Evolutionary conservation across 805 yeast genomes (phyloP), one percentile per base, ranked within the genome.

Genomic region (Candida manassasensis): DNA sequence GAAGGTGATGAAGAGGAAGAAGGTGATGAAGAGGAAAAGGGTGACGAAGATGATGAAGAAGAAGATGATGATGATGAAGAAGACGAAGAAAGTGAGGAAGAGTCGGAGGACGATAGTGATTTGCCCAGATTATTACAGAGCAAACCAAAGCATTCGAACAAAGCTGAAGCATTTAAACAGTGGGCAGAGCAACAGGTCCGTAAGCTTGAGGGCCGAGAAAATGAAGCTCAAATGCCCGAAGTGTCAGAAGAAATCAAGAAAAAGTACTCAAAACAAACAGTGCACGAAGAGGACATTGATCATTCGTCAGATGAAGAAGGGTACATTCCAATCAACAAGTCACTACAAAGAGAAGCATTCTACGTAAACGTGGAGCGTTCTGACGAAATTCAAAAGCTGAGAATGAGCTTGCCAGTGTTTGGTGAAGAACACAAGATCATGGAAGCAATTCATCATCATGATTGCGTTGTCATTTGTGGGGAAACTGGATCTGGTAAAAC

Each of bases 401-500:
- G 98, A 43, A 66, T 79, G 61, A 72, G 78, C 35, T 64, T 93
- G 13, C 99, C 99, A 0, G 97, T 93, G 0, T 84, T 76, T 43
- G 81, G 81, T 5, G 95, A 87, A 57, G 99, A 93, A 52, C 95
- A 86, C 55, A 69, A 79, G 37, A 84, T 93, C 33, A 87, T 93
- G 97, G 99, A 93, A 55, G 95, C 96, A 1, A 75, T 93, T 34
- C 85, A 84, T 53, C 94, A 90, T 50, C 84, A 90, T 52, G 96
- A 89, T 50, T 83, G 90, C 41, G 79, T 89, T 0, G 81, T 93
- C 10, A 71, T 93, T 17, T 90, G 97, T 64, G 98, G 98, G 69
- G 97, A 89, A 50, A 93, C 98, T 1, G 98, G 98, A 49, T 88
- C 97, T 2, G 98, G 98, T 61, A 93, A 93, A 57, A 93, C 98